Conservation (phyloP, 805 yeast species). For the Cyberlindnera mycetangii region DNA sequence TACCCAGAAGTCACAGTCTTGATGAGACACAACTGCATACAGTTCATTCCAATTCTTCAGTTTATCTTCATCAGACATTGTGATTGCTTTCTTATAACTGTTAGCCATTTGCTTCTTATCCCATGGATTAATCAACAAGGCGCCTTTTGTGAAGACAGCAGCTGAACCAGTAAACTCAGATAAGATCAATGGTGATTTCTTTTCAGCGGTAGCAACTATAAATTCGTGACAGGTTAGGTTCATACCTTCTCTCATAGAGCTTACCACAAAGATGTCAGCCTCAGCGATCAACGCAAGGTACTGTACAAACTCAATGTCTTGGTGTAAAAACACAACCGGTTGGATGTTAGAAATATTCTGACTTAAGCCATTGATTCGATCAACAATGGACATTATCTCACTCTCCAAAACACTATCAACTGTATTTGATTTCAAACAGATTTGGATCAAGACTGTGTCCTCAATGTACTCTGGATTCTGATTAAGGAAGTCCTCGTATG, state of each 20-base stretch:
- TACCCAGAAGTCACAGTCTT: slow-evolving; percentile 80
- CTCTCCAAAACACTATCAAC: slow-evolving; percentile 62
- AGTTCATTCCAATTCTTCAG: slow-evolving; percentile 58
- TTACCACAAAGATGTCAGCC: slow-evolving; percentile 84
- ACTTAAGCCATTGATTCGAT: slow-evolving; percentile 77
- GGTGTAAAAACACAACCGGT: slow-evolving; percentile 85
- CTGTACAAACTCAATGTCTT: slow-evolving; percentile 86
- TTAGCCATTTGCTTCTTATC: slow-evolving; percentile 64
- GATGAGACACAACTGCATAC: slow-evolving; percentile 53
- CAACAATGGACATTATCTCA: slow-evolving; percentile 73
- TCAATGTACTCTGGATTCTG: slow-evolving; percentile 70
- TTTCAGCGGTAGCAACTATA: slow-evolving; percentile 65
- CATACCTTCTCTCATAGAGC: slow-evolving; percentile 95
- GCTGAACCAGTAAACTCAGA: slow-evolving; percentile 97
- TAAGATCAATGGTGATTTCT: slow-evolving; percentile 76
- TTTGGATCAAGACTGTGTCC: slow-evolving; percentile 74
- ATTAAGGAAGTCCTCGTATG: slow-evolving; percentile 75
- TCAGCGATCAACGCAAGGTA: slow-evolving; percentile 82
- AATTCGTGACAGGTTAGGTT: slow-evolving; percentile 95
- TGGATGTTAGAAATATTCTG: slow-evolving; percentile 69
- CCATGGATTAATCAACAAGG: slow-evolving; percentile 89
- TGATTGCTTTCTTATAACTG: slow-evolving; percentile 61
- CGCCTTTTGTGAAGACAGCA: slow-evolving; percentile 64
- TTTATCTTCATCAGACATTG: slow-evolving; percentile 60
- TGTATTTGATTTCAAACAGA: slow-evolving; percentile 57